Evolutionary conservation across 306 rosid species (phyloP), one percentile per base, ranked within the genome.

Genomic region (Mucuna pruriens): DNA sequence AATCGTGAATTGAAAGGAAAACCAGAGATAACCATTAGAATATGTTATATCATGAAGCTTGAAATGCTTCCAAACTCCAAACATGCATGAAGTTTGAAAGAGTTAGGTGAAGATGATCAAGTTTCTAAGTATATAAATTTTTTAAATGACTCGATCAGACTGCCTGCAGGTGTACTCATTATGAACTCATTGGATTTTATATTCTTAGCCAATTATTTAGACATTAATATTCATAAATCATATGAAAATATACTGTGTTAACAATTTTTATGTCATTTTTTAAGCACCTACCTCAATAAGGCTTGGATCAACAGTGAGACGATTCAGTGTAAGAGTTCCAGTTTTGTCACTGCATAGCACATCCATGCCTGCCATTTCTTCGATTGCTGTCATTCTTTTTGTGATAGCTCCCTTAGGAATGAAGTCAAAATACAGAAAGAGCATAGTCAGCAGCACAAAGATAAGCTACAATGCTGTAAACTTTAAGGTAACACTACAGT

Each of bases 291-390:
- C 97, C 97, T 93, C 97, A 1, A 93, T 49, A 58, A 93, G 91
- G 77, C 85, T 93, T 85, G 67, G 39, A 85, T 93, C 97, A 63
- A 93, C 97, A 15, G 92, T 83, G 60, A 93, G 93, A 72, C 97
- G 97, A 78, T 93, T 93, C 69, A 93, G 83, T 31, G 97, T 93
- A 33, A 93, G 97, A 85, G 97, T 93, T 78, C 97, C 97, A 4
- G 97, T 93, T 89, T 91, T 93, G 79, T 93, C 97, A 74, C 97
- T 93, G 90, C 97, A 93, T 45, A 93, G 89, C 52, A 91, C 94
- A 85, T 93, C 97, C 97, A 91, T 93, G 74, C 97, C 97, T 0
- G 97, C 97, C 97, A 93, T 93, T 85, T 93, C 97, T 86, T 91
- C 97, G 62, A 93, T 93, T 82, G 97, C 97, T 33, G 97, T 93